Percentiles rank a stretch among this genome's conserved stretches.
phyloP scores from a whole-genome alignment of 371 early-diverging fungal genomes.

The Apophysomyces ossiformis region DNA sequence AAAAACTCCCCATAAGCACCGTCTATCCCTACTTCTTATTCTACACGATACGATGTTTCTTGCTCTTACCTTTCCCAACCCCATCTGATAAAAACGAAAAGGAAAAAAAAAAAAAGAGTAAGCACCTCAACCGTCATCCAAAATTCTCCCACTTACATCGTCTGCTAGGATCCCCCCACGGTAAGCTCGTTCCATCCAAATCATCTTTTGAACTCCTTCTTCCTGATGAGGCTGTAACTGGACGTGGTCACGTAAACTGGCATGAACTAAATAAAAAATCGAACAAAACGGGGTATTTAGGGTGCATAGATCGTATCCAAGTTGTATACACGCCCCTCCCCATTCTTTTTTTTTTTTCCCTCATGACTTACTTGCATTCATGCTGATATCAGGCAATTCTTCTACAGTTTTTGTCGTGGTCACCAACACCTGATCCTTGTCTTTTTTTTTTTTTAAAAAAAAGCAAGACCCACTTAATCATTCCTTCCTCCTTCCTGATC shows the following conservation, averaged over 20 bases:
- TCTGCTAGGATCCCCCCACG: slow-evolving; percentile 53
- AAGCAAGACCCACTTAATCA: too few relatives aligned
- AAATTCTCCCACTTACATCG: slow-evolving; percentile 24
- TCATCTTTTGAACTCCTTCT: slow-evolving; percentile 45
- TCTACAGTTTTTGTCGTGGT: slow-evolving; percentile 28
- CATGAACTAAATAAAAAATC: too few relatives aligned
- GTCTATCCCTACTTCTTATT: not conserved
- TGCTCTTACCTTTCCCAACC: slow-evolving; percentile 43
- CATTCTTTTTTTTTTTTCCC: too few relatives aligned
- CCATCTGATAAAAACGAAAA: slow-evolving; percentile 35
- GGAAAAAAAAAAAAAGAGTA: not conserved
- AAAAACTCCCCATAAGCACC: not conserved
- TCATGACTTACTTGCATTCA: slow-evolving; percentile 38
- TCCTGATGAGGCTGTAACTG: slow-evolving; percentile 39
- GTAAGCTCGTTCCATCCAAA: slow-evolving; percentile 35
- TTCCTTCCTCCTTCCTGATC: not conserved
- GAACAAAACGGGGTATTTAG: too few relatives aligned
- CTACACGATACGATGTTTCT: not conserved
- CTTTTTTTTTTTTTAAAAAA: slow-evolving; percentile 24
- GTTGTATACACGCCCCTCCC: too few relatives aligned
- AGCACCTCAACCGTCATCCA: not conserved
- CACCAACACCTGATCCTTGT: slow-evolving; percentile 41
- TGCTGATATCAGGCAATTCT: slow-evolving; percentile 34
- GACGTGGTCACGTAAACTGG: slow-evolving; percentile 33
- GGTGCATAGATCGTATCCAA: not conserved